Conservation (phyloP, 2,329 filamentous ascomycete genomes). For the Xylariales sp. region DNA sequence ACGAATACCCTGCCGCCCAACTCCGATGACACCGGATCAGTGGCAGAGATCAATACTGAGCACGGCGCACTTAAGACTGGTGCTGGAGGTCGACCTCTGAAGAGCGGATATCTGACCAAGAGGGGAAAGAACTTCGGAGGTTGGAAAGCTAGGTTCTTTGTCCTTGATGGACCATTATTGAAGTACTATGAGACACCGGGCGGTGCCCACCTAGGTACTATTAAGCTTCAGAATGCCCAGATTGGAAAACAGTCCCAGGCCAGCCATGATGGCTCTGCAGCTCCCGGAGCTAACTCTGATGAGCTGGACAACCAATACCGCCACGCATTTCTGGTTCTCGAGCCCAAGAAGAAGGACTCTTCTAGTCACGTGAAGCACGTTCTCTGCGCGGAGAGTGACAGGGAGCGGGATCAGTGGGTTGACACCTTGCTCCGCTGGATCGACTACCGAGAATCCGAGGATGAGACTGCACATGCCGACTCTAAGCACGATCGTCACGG, state of each 20-base stretch:
- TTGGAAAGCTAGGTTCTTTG: conserved; percentile 80
- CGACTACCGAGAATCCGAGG: conserved; percentile 62
- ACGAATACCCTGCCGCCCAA: conserved; percentile 59
- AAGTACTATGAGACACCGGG: conserved; percentile 92
- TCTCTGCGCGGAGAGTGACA: conserved; percentile 90
- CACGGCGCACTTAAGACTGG: conserved; percentile 40
- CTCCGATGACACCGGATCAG: conserved; percentile 47
- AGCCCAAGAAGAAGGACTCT: conserved; percentile 95
- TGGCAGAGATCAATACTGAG: conserved; percentile 30
- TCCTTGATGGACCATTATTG: conserved; percentile 57
- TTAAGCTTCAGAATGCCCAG: conserved; percentile 85
- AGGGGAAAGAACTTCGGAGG: conserved; percentile 97
- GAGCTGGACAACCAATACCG: conserved; percentile 91
- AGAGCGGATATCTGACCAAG: conserved; percentile 92
- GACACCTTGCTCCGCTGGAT: conserved; percentile 86
- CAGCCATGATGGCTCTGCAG: conserved; percentile 57
- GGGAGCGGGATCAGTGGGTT: conserved; percentile 91
- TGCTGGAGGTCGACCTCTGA: conserved; percentile 63
- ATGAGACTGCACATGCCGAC: conserved; percentile 43
- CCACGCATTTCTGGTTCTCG: conserved; percentile 90
- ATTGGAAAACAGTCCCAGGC: conserved; percentile 86
- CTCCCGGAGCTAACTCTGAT: conserved; percentile 52
- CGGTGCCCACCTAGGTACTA: conserved; percentile 85
- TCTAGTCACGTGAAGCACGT: conserved; percentile 86
- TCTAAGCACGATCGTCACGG: conserved; percentile 34